A percentile compares a stretch with the other conserved stretches of the same genome.
Conservation (phyloP, 2,329 filamentous ascomycete species). For the Graphium sp. region DNA sequence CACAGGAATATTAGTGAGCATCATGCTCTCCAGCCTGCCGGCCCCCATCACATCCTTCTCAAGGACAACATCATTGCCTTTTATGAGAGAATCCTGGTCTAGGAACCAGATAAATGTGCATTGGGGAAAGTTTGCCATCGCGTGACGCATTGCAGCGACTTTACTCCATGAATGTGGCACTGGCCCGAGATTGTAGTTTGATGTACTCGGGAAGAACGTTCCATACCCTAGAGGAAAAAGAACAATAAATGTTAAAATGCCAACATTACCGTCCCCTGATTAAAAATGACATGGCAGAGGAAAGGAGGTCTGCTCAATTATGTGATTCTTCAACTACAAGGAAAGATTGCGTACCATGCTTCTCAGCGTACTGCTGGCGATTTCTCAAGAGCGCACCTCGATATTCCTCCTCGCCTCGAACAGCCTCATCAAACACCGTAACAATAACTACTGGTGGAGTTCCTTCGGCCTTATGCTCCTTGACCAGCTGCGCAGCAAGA, state of each 20-base stretch:
- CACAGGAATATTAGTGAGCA: constrained; percentile 73
- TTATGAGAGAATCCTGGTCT: constrained; percentile 71
- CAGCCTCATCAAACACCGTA: constrained; percentile 63
- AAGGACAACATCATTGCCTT: constrained; percentile 58
- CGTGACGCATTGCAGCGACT: constrained; percentile 76
- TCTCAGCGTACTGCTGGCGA: constrained; percentile 65
- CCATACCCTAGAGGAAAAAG: constrained; percentile 71
- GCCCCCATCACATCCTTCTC: constrained; percentile 55
- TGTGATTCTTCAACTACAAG: not conserved
- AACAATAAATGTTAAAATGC: too few species aligned
- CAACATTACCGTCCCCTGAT: too few species aligned
- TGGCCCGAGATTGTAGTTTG: constrained; percentile 55
- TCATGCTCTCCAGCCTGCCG: constrained; percentile 52
- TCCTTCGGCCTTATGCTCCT: constrained; percentile 28
- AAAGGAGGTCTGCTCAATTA: not conserved
- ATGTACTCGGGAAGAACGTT: constrained; percentile 63
- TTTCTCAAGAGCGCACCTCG: constrained; percentile 65
- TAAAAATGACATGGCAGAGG: too few species aligned
- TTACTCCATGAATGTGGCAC: constrained; percentile 53
- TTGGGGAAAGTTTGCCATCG: constrained; percentile 63
- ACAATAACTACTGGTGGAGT: constrained; percentile 58
- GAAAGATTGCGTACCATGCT: constrained; percentile 49
- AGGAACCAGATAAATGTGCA: constrained; percentile 77
- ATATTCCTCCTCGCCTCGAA: too few species aligned
- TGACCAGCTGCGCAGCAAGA: too few species aligned